Evolutionary conservation across 495 filamentous ascomycete species (phyloP).

Genomic region (Glarea lozoyensis): DNA sequence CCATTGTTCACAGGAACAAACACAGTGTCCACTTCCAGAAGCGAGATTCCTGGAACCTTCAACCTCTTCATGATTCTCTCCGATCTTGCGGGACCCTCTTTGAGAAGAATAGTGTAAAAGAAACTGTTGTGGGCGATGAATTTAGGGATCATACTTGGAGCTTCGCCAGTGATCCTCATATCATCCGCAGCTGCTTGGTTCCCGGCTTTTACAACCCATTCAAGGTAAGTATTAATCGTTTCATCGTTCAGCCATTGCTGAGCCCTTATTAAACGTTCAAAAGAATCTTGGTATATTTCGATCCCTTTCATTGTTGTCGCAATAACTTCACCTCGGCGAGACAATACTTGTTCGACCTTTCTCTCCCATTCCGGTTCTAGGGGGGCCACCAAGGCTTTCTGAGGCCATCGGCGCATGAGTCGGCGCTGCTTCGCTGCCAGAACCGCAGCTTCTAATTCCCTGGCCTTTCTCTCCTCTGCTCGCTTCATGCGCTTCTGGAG

Average conservation of each 20-base stretch:
- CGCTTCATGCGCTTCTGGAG: background rate
- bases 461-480: constrained; percentile 4
- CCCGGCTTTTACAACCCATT: constrained; percentile 48
- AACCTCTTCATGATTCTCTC: constrained; percentile 45
- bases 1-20: constrained; percentile 52
- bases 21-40: constrained; percentile 49
- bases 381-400: constrained; percentile 27
- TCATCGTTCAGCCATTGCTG: constrained; percentile 76
- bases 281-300: constrained; percentile 49
- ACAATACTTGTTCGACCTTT: constrained; percentile 28
- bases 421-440: constrained; percentile 10
- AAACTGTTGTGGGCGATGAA: constrained; percentile 64
- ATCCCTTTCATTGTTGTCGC: constrained; percentile 45
- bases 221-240: constrained; percentile 61
- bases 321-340: constrained; percentile 21
- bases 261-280: constrained; percentile 44
- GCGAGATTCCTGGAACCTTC: constrained; percentile 41
- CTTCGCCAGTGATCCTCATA: constrained; percentile 29
- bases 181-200: constrained; percentile 29
- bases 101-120: constrained; percentile 55
- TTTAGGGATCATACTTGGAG: constrained; percentile 44
- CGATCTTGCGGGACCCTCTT: constrained; percentile 40
- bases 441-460: constrained; percentile 5
- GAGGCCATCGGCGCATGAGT: constrained; percentile 19
- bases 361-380: constrained; percentile 37